Evolutionary conservation across 1,284 basidiomycete genomes (phyloP), one percentile per base, ranked within the genome.

Genomic region (Ceratobasidium papillatum): DNA sequence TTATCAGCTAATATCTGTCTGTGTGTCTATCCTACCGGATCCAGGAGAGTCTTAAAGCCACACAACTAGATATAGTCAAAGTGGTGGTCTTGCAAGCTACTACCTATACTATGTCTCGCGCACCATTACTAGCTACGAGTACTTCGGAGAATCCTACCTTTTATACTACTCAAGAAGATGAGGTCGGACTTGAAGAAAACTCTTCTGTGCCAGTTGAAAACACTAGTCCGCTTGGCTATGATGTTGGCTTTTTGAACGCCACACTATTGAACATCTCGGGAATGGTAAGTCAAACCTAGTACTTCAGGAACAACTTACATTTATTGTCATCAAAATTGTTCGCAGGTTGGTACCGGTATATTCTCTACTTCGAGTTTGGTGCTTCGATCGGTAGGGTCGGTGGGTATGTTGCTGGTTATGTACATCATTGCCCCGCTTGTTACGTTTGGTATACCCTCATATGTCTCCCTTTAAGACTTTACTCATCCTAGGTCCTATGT

Each of bases 381-480:
- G 63, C 78, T 86, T 61, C 80, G 80, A 43, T 82, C 81, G 12
- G 82, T 84, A 25, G 84, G 84, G 32, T 85, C 84, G 27, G 81
- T 84, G 14, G 85, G 85, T 0, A 74, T 86, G 11, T 82, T 83
- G 43, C 77, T 86, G 1, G 80, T 84, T n/a, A 83, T 84, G 76
- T 86, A 85, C 85, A 78, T 84, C 12, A 81, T 86, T 52, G 82
- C 84, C 11, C 83, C 83, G 38, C 72, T 81, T 19, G 81, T 85
- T 61, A 80, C 82, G 45, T 81, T 78, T 62, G 82, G 84, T 84
- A 52, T n/a, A n/a, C n/a, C n/a, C n/a, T n/a, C 34, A 79, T 77
- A 52, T 22, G 12, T 41, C 59, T n/a, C 17, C 41, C 34, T 61
- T 27, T 51, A 22, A 27, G 34, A 27, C 11, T 62, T 25, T 47